Conservation (phyloP, 179 eudicot species). For the Patellifolia procumbens region DNA sequence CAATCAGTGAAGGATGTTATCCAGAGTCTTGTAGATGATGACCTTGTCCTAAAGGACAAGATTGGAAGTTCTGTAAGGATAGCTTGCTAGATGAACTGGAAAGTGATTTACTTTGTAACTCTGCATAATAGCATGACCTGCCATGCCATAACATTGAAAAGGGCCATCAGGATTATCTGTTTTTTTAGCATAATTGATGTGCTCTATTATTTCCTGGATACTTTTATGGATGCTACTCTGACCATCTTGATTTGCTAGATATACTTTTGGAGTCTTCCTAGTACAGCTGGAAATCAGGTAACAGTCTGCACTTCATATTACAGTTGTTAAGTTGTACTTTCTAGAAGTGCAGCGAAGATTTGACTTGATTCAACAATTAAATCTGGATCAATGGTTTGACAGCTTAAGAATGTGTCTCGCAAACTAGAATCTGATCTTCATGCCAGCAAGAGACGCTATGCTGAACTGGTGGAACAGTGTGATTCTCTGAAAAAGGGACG, state of each 20-base stretch:
- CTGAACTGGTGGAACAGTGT: constrained; percentile 68
- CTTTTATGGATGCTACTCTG: constrained; percentile 7
- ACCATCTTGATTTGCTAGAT: constrained; percentile 41
- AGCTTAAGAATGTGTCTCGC: constrained; percentile 70
- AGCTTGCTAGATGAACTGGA: constrained; percentile 11
- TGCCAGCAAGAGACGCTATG: constrained; percentile 64
- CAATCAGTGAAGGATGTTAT: constrained; percentile 96
- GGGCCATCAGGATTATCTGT: not conserved
- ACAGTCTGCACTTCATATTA: constrained; percentile 17
- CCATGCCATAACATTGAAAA: constrained; percentile 4
- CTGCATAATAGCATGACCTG: constrained; percentile 6
- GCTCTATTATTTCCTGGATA: not conserved
- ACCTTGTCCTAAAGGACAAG: constrained; percentile 93
- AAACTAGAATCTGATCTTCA: constrained; percentile 83
- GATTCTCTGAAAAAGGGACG: constrained; percentile 79
- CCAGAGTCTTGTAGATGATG: constrained; percentile 97
- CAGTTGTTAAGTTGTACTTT: constrained; percentile 4
- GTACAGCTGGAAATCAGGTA: constrained; percentile 99
- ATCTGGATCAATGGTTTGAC: constrained; percentile 30
- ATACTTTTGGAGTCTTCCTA: constrained; percentile 99
- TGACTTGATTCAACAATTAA: not conserved
- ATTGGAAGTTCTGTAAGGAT: constrained; percentile 91
- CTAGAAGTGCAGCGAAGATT: not conserved
- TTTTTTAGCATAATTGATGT: not conserved
- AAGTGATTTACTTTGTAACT: constrained; percentile 19